phyloP scores from a whole-genome alignment of 1,284 basidiomycete species.

The Heterobasidion annosum region DNA sequence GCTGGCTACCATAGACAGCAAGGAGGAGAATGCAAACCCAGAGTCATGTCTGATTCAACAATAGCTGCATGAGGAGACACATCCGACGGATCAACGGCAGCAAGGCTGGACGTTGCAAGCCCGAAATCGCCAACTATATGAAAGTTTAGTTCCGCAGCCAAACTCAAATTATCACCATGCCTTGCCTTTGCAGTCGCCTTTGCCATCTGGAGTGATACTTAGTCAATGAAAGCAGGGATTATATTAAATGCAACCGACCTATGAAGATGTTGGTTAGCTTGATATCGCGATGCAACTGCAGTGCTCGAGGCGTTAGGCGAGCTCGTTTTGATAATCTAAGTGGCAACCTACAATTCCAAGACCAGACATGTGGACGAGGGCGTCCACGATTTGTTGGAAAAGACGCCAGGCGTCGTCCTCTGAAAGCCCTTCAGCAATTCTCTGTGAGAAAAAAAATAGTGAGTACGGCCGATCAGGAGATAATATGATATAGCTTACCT shows the following conservation, averaged over 20 bases:
- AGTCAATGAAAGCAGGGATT: neutral
- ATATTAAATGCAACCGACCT: conserved; percentile 31
- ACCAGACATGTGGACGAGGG: conserved; percentile 84
- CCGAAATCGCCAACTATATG: conserved; percentile 84
- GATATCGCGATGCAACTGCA: conserved; percentile 84
- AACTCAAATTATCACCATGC: neutral
- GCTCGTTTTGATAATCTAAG: neutral
- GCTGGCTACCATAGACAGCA: neutral
- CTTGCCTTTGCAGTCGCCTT: conserved; percentile 82
- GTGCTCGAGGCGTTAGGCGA: conserved; percentile 1
- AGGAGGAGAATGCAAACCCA: conserved; percentile 36
- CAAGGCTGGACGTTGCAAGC: conserved; percentile 77
- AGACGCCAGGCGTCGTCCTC: conserved; percentile 87
- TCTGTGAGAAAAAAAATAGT: conserved; percentile 26
- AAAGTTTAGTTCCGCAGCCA: neutral
- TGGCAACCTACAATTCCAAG: conserved; percentile 62
- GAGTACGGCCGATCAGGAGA: neutral
- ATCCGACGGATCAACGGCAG: conserved; percentile 64
- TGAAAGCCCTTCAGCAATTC: conserved; percentile 70
- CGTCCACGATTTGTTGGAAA: conserved; percentile 90
- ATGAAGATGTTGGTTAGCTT: conserved; percentile 91
- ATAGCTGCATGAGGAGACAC: conserved; percentile 35
- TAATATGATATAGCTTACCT: conserved; percentile 32
- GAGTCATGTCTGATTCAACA: conserved; percentile 61
- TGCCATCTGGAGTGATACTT: conserved; percentile 46